Percentiles rank a stretch among this genome's conserved stretches.
Conservation (phyloP, 75 land plant genomes). For the Pinus taeda region DNA sequence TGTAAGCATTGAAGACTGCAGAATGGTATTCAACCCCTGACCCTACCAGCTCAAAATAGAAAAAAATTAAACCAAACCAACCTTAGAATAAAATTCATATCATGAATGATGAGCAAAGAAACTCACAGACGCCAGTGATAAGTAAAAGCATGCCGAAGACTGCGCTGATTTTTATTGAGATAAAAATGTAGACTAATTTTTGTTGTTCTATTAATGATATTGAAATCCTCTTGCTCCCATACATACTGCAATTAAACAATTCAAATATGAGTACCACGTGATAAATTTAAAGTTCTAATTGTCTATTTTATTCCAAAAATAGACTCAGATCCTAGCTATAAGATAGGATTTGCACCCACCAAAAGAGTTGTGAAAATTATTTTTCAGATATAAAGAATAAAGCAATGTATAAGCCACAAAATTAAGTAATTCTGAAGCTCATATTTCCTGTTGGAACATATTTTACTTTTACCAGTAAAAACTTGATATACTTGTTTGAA, state of each 20-base stretch:
- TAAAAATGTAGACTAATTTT: conserved; percentile 85
- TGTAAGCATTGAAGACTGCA: too few relatives aligned
- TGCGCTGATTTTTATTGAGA: conserved; percentile 49
- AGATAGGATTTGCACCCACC: conserved; percentile 2
- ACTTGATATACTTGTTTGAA: too few relatives aligned
- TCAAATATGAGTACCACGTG: conserved; percentile 1
- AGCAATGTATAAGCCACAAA: too few relatives aligned
- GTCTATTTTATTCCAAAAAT: background rate
- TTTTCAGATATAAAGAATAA: too few relatives aligned
- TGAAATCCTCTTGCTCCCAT: conserved; percentile 92
- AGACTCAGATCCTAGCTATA: background rate
- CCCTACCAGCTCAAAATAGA: too few relatives aligned
- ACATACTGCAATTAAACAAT: conserved; percentile 51
- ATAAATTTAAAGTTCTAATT: background rate
- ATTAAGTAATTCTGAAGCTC: too few relatives aligned
- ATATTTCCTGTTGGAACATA: too few relatives aligned
- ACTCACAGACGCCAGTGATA: conserved; percentile 95
- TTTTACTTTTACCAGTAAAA: too few relatives aligned
- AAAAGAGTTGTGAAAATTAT: background rate
- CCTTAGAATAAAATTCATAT: background rate
- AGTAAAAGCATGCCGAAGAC: conserved; percentile 78
- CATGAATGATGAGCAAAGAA: background rate
- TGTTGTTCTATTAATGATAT: conserved; percentile 68
- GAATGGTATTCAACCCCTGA: too few relatives aligned
- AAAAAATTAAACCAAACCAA: too few relatives aligned